Evolutionary conservation across 169 alveolate species (phyloP).

Genomic region (Toxoplasma gondii): DNA sequence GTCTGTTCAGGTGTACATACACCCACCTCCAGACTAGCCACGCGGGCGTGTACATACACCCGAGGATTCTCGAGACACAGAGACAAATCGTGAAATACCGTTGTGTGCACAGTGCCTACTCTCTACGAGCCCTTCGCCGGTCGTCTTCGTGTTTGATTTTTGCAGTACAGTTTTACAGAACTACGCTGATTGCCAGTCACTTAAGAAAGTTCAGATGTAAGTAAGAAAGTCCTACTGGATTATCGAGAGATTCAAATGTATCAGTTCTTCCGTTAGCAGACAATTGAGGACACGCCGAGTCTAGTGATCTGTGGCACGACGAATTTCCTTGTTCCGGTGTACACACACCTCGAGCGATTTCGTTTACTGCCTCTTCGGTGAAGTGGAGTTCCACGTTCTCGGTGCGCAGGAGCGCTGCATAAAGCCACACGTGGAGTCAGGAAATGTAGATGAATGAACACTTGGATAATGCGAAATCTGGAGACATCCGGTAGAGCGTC

Average conservation of each 20-base stretch:
- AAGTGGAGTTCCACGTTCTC: slow-evolving; percentile 84
- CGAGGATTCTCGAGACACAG: background rate
- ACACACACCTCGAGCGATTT: slow-evolving; percentile 66
- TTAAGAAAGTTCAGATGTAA: no score
- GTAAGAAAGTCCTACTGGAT: no score
- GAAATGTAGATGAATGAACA: background rate
- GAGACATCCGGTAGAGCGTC: no score
- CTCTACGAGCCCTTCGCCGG: no score
- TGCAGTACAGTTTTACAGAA: background rate
- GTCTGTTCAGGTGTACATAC: background rate
- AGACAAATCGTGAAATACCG: no score
- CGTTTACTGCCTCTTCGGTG: slow-evolving; percentile 63
- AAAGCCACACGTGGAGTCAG: background rate
- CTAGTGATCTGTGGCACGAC: background rate
- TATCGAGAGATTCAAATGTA: no score
- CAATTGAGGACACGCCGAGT: background rate
- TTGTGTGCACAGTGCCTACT: no score
- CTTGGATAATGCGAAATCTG: no score
- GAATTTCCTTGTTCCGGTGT: background rate
- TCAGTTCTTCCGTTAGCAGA: no score
- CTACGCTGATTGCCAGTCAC: background rate
- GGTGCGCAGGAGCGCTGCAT: slow-evolving; percentile 79
- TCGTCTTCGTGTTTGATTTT: no score
- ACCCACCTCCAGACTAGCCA: background rate
- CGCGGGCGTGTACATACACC: background rate